Evolutionary conservation across 345 rosid genomes (phyloP), one percentile per base, ranked within the genome.

Genomic region (Bruguiera parviflora): DNA sequence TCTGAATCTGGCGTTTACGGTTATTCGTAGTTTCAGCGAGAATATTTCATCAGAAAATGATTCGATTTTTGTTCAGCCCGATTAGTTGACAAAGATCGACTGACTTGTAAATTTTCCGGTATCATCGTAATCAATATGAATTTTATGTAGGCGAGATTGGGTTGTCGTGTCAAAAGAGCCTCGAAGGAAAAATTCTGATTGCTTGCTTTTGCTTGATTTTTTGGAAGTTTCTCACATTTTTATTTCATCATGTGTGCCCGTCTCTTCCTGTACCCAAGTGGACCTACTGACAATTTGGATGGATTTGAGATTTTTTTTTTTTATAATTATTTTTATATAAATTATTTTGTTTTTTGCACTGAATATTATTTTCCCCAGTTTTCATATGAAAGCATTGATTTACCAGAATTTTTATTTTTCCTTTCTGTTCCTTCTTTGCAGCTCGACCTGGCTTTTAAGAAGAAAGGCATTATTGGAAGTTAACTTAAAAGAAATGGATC

Each of bases 381-480:
- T 56, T 60, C 25, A n/a, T 66, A 11, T 39, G 43, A 16, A 65
- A 33, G 28, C 49, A 47, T 70, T 58, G 20, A 8, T 64, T 35
- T 33, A 27, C 46, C 22, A 6, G 28, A 29, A 46, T 43, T 65
- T 22, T 58, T 31, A 22, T 24, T 25, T 43, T 33, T 27, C 11
- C 52, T 18, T 52, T 66, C 53, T 75, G 35, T 4, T 55, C 3
- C 46, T 43, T 64, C n/a, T 72, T 77, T 74, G 71, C 78, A 79
- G 85, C 66, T 67, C 39, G 58, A 65, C 46, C 46, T 55, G 25
- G 69, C 43, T 73, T 78, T 70, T 78, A 67, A 67, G 61, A 52
- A 61, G 51, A 64, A 75, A 74, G 71, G 64, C 72, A 8, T 64
- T 47, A 27, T 51, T 61, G 29, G 47, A 53, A 32, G 37, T 66